Conservation (phyloP, 116 monocot genomes). For the Zostera marina region DNA sequence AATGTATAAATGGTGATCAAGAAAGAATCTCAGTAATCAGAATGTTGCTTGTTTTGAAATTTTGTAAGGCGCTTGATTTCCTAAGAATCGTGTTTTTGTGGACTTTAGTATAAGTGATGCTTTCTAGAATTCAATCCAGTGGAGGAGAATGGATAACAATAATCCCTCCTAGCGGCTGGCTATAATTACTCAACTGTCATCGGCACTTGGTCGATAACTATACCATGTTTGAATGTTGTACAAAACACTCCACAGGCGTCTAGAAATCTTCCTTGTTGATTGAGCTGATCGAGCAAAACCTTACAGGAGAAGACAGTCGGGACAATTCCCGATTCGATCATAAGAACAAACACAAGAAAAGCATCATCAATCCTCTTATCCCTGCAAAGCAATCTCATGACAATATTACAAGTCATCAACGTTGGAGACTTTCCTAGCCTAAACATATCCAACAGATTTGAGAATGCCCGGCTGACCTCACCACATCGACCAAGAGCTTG, state of each 20-base stretch:
- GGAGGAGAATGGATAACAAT: no score
- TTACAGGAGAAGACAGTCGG: constrained; percentile 47
- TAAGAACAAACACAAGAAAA: constrained; percentile 23
- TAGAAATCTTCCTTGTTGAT: constrained; percentile 21
- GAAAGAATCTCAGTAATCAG: not conserved
- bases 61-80: no score
- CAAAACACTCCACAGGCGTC: constrained; percentile 52
- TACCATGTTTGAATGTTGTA: constrained; percentile 42
- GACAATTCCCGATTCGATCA: constrained; percentile 31
- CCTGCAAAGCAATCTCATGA: constrained; percentile 44
- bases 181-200: not conserved
- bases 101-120: no score
- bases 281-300: constrained; percentile 31
- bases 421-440: constrained; percentile 35
- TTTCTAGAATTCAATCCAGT: no score
- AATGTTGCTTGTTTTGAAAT: no score
- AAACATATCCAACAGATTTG: constrained; percentile 43
- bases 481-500: constrained; percentile 60
- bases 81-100: not conserved
- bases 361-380: constrained; percentile 49
- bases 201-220: constrained; percentile 8
- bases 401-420: constrained; percentile 47
- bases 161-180: no score
- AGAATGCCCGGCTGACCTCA: constrained; percentile 30
- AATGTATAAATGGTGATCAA: constrained; percentile 4